phyloP scores from a whole-genome alignment of 129 eudicot species.

The Dittrichia graveolens region DNA sequence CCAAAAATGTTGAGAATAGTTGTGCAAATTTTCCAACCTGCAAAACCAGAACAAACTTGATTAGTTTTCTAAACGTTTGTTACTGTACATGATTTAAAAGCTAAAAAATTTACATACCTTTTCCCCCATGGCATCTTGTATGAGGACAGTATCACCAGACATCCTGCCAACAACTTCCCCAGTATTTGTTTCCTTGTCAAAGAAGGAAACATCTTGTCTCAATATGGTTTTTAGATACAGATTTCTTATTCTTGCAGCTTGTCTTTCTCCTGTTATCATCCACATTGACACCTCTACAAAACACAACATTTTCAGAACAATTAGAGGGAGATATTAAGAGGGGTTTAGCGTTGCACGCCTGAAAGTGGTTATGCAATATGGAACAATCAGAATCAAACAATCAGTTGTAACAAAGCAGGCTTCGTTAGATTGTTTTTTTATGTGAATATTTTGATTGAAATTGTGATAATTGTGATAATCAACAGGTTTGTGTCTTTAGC shows the following conservation, averaged over 20 bases:
- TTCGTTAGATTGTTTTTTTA: neutral
- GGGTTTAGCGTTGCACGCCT: neutral
- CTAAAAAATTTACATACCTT: slow-evolving; percentile 45
- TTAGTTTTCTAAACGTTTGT: neutral
- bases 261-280: slow-evolving; percentile 98
- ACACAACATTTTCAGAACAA: neutral
- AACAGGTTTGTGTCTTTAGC: neutral
- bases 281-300: slow-evolving; percentile 82
- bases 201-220: slow-evolving; percentile 88
- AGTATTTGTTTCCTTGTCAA: slow-evolving; percentile 88
- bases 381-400: too few species aligned
- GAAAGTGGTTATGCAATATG: neutral
- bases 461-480: neutral
- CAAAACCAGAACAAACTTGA: slow-evolving; percentile 14
- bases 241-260: slow-evolving; percentile 82
- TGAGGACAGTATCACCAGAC: slow-evolving; percentile 96
- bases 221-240: slow-evolving; percentile 75
- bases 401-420: too few species aligned
- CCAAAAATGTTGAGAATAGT: slow-evolving; percentile 67
- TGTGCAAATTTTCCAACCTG: slow-evolving; percentile 90
- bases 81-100: neutral
- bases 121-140: slow-evolving; percentile 98
- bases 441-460: neutral
- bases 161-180: slow-evolving; percentile 95
- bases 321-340: neutral